phyloP scores from a whole-genome alignment of 768 basidiomycete species.

The Tephrocybe rancida region DNA sequence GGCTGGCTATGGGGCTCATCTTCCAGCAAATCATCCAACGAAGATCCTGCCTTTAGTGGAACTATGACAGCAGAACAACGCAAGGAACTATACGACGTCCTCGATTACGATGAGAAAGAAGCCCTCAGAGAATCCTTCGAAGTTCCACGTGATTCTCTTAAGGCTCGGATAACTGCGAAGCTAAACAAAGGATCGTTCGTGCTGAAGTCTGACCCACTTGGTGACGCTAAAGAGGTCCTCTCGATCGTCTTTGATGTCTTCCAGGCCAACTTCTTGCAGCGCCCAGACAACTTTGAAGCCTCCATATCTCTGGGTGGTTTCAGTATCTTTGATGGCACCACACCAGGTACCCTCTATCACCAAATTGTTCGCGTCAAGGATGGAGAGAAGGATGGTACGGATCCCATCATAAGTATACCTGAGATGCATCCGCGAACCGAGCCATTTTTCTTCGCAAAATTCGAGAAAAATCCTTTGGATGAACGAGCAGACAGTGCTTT shows the following conservation, averaged over 20 bases:
- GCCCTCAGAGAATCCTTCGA: constrained; percentile 72
- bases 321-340: constrained; percentile 91
- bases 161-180: constrained; percentile 71
- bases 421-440: constrained; percentile 33
- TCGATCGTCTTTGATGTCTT: constrained; percentile 89
- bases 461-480: constrained; percentile 91
- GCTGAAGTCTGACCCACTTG: constrained; percentile 75
- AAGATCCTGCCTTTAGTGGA: constrained; percentile 61
- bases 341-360: constrained; percentile 73
- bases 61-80: constrained; percentile 90
- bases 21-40: constrained; percentile 33
- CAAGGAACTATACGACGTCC: constrained; percentile 83
- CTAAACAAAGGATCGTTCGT: constrained; percentile 89
- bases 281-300: constrained; percentile 85
- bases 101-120: constrained; percentile 90
- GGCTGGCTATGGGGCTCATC: constrained; percentile 86
- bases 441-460: constrained; percentile 87
- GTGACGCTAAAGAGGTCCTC: constrained; percentile 66
- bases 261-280: constrained; percentile 79
- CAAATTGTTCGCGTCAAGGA: constrained; percentile 84
- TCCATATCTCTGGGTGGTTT: constrained; percentile 85
- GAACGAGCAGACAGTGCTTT: constrained; percentile 90
- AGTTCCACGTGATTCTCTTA: constrained; percentile 77
- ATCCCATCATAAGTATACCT: constrained; percentile 7
- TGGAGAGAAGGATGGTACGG: constrained; percentile 6